Evolutionary conservation across 2,329 filamentous ascomycete species (phyloP), one percentile per base, ranked within the genome.

Genomic region (Monilinia aucupariae): DNA sequence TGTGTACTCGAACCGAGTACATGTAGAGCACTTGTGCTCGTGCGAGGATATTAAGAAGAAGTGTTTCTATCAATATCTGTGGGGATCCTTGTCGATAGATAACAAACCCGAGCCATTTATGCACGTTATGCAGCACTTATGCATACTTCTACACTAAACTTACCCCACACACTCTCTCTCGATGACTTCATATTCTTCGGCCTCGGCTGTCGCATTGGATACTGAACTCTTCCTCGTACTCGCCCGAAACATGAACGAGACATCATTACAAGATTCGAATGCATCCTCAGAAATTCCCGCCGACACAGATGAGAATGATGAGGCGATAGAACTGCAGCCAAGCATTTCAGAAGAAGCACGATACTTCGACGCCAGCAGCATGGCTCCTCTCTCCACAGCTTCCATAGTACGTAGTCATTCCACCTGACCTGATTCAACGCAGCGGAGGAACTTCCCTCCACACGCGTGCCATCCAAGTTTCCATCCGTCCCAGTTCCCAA

Each of bases 301-400:
- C 4, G 3, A 52, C 3, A 56, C 43, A 79, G 62, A 79, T 77
- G 67, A 70, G 47, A 61, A 71, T 53, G 71, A 72, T n/a, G n/a
- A n/a, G 32, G 65, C 70, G 67, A 51, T 59, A 13, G 65, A 72
- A 59, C 62, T 73, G 20, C 65, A 70, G 50, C 62, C 71, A 51
- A 71, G 68, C 53, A 71, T 73, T 53, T 66, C 69, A 54, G 71
- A 72, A 63, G 65, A n/a, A n/a, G n/a, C 71, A n/a, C 64, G 71
- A 54, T 72, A 71, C 62, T 74, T 73, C 62, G 72, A 74, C 64
- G 65, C 71, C 55, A 69, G 65, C 56, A 71, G 68, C 43, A 74
- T 74, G 73, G 72, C 72, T 61, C 69, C 73, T 27, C 67, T 74
- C 2, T 69, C 67, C 59, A 63, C 71, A 32, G 59, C 70, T 10